Evolutionary conservation across 2,329 filamentous ascomycete genomes (phyloP).

Genomic region (Ceratocystis smalleyi): DNA sequence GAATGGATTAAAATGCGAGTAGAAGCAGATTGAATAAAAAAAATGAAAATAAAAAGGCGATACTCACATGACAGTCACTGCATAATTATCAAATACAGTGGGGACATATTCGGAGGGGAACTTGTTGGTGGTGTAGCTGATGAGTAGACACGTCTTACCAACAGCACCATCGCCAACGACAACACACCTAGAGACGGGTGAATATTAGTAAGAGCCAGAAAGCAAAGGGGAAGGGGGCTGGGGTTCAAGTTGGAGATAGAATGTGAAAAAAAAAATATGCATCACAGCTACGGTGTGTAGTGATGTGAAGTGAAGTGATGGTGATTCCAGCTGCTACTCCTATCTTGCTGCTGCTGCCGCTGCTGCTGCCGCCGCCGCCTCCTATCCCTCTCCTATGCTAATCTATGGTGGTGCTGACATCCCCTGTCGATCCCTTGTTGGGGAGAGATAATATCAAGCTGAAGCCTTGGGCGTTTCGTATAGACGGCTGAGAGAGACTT

Average conservation of each 20-base stretch:
- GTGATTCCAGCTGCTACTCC: not conserved
- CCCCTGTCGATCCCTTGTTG: not conserved
- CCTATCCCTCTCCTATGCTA: not conserved
- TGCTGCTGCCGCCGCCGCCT: too few species aligned
- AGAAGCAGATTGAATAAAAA: conserved; percentile 14
- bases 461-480: not conserved
- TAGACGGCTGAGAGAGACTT: not conserved
- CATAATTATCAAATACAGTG: conserved; percentile 99
- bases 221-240: not conserved
- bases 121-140: conserved; percentile 99
- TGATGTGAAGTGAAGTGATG: not conserved
- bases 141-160: conserved; percentile 96
- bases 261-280: too few species aligned
- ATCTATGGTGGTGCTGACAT: not conserved
- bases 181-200: conserved; percentile 56
- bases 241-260: not conserved
- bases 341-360: not conserved
- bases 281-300: not conserved
- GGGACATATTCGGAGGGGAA: conserved; percentile 99
- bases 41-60: conserved; percentile 14
- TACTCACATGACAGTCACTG: conserved; percentile 96
- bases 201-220: conserved; percentile 1
- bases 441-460: not conserved
- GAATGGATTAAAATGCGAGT: conserved; percentile 8
- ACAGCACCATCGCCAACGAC: conserved; percentile 99